These are phyloP conservation scores for Saccharomyces eubayanus DNA, from an alignment of 805 yeast genomes.

Conservation along the genomic window DNA sequence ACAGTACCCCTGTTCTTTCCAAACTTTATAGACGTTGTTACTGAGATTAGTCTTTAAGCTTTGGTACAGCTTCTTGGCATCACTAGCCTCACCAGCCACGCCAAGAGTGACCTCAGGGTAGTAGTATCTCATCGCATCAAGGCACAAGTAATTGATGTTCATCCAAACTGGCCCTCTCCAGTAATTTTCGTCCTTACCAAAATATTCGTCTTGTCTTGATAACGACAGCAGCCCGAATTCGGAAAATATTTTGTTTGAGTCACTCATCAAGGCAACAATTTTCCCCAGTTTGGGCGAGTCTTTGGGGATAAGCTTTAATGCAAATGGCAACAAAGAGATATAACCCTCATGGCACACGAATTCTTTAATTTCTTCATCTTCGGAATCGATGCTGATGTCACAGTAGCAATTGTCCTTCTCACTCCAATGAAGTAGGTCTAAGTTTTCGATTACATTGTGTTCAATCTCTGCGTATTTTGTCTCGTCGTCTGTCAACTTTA, in stretches of 20 bases:
- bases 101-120: constrained; percentile 23
- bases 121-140: constrained; percentile 64
- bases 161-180: constrained; percentile 97
- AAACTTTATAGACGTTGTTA: constrained; percentile 56
- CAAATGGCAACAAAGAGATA: constrained; percentile 76
- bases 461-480: constrained; percentile 46
- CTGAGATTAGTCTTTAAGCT: constrained; percentile 61
- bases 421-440: constrained; percentile 78
- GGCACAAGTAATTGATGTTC: constrained; percentile 74
- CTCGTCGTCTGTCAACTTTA: constrained; percentile 54
- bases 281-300: constrained; percentile 41
- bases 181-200: constrained; percentile 78
- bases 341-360: constrained; percentile 88
- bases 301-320: constrained; percentile 53
- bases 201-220: constrained; percentile 55
- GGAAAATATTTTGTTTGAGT: constrained; percentile 70
- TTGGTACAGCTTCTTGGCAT: constrained; percentile 45
- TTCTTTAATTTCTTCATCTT: constrained; percentile 43
- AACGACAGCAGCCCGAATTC: constrained; percentile 74
- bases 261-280: constrained; percentile 49
- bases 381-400: constrained; percentile 70
- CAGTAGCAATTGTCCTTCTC: constrained; percentile 60
- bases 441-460: constrained; percentile 48
- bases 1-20: constrained; percentile 69
- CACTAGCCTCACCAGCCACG: constrained; percentile 11